These are phyloP conservation scores for Aaosphaeria arxii DNA, from an alignment of 2,329 filamentous ascomycete species.

Conservation along the genomic window DNA sequence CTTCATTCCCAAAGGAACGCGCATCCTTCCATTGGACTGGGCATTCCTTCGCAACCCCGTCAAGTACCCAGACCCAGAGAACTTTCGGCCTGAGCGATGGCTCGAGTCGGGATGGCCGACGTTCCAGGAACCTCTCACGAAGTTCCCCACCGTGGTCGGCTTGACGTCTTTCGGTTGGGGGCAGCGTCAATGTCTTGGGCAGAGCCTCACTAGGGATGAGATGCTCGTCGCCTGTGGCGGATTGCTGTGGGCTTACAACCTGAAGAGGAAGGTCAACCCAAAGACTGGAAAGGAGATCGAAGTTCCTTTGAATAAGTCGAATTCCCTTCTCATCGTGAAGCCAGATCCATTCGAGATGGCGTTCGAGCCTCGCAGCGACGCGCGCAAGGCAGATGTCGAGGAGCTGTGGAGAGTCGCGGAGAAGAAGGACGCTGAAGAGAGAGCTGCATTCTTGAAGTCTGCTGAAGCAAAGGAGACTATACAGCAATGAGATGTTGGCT, in stretches of 20 bases:
- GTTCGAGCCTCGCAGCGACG: conserved; percentile 50
- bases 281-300: conserved; percentile 40
- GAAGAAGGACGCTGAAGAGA: conserved; percentile 32
- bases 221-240: conserved; percentile 51
- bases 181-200: conserved; percentile 60
- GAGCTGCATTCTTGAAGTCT: conserved; percentile 30
- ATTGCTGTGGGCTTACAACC: conserved; percentile 46
- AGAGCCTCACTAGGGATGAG: conserved; percentile 59
- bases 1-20: conserved; percentile 48
- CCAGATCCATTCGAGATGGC: conserved; percentile 55
- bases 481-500: background rate
- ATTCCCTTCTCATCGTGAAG: conserved; percentile 57
- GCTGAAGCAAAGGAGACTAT: conserved; percentile 16
- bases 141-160: conserved; percentile 61
- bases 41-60: conserved; percentile 46
- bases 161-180: conserved; percentile 67
- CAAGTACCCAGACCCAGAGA: conserved; percentile 63
- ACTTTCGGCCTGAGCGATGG: conserved; percentile 61
- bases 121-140: conserved; percentile 62
- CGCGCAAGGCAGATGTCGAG: conserved; percentile 29
- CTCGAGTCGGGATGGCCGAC: conserved; percentile 62
- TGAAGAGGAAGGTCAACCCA: conserved; percentile 49
- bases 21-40: conserved; percentile 34
- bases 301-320: conserved; percentile 50
- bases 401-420: conserved; percentile 36